Evolutionary conservation across 2,329 filamentous ascomycete species (phyloP), one percentile per base, ranked within the genome.

Genomic region (Orbilia javanica): DNA sequence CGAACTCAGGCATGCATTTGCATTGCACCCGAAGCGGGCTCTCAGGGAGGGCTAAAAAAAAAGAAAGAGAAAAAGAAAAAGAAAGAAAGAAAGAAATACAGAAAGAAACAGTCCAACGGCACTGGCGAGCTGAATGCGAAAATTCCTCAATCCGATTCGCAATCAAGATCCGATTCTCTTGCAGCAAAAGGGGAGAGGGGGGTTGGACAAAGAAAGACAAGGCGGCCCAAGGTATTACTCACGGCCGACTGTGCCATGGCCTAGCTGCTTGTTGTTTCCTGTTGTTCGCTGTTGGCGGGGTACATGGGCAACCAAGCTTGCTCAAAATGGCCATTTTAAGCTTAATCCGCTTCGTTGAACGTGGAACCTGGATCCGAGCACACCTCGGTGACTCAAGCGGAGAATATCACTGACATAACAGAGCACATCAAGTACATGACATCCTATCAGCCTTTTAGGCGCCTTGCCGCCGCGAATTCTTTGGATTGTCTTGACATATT

Each of bases 381-480:
- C 31, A 36, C 34, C 8, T 50, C 27, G 48, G 69, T 73, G 69
- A 73, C 60, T 73, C 70, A 67, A 39, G 20, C 48, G 60, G 44
- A 57, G 5, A 39, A 15, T 11, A 39, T 39, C 11, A 8, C 13
- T 11, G 18, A 57, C 29, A 53, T n/a, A n/a, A n/a, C n/a, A n/a
- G n/a, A n/a, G 46, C 42, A 18, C 22, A 18, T 10, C 27, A 20
- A 29, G 44, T 57, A 60, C 52, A n/a, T 46, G 55, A 60, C 15
- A 55, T 44, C 7, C 27, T 48, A 42, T 74, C 70, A 74, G 70
- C 63, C 70, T 74, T 29, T 68, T 68, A 74, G 53, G 44, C 70
- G 70, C 70, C 70, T 74, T 74, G 44, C 50, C 70, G 70, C 70
- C 44, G 22, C 10, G 63, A 60, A 25, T 13, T n/a, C 55, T 42